phyloP scores from a whole-genome alignment of 2,329 filamentous ascomycete genomes.

The Fusarium sacchari region DNA sequence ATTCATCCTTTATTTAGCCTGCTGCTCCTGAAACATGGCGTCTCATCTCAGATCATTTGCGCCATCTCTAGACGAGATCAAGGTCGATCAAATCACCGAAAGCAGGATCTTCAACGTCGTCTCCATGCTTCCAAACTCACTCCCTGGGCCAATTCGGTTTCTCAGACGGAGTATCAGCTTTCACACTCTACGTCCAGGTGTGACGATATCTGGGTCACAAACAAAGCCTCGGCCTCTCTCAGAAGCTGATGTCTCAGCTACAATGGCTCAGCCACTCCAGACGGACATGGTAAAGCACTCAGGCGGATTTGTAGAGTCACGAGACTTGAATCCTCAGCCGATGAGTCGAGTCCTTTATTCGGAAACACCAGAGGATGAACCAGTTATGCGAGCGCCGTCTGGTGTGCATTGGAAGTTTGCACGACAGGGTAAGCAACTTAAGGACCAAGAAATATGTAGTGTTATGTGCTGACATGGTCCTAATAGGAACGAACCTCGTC shows the following conservation, averaged over 20 bases:
- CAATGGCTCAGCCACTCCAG: slow-evolving; percentile 18
- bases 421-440: slow-evolving; percentile 44
- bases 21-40: slow-evolving; percentile 19
- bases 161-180: slow-evolving; percentile 55
- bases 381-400: slow-evolving; percentile 42
- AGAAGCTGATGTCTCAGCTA: slow-evolving; percentile 27
- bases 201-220: slow-evolving; percentile 18
- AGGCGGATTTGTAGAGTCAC: slow-evolving; percentile 4
- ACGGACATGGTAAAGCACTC: slow-evolving; percentile 26
- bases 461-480: slow-evolving; percentile 1
- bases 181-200: slow-evolving; percentile 35
- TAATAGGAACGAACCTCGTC: slow-evolving; percentile 43
- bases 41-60: slow-evolving; percentile 28
- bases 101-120: slow-evolving; percentile 60
- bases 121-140: slow-evolving; percentile 62
- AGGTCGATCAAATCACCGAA: slow-evolving; percentile 47
- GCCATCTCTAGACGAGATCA: slow-evolving; percentile 43
- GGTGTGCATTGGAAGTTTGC: slow-evolving; percentile 49
- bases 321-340: slow-evolving; percentile 19
- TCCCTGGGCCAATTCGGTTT: slow-evolving; percentile 62
- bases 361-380: slow-evolving; percentile 35
- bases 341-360: slow-evolving; percentile 43
- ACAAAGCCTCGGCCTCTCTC: slow-evolving; percentile 34
- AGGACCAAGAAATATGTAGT: not conserved
- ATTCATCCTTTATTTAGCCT: not conserved